A percentile compares a stretch with the other conserved stretches of the same genome.
These are phyloP conservation scores for Lumnitzera littorea DNA, from an alignment of 345 rosid species.

Conservation along the genomic window DNA sequence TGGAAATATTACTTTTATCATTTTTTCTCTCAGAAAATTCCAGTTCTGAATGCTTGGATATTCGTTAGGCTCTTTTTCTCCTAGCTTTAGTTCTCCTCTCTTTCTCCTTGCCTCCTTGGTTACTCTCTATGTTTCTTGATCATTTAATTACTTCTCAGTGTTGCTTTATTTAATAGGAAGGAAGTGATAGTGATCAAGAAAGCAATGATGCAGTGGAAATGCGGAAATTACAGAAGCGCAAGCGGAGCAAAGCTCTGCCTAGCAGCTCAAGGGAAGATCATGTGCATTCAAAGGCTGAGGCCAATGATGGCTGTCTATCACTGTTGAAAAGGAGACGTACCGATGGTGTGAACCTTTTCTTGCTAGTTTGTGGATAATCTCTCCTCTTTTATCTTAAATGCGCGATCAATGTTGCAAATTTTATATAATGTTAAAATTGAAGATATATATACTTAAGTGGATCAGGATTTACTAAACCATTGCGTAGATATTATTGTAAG, in stretches of 20 bases:
- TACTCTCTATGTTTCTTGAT: no score
- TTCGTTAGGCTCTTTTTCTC: no score
- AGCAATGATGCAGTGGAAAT: constrained; percentile 40
- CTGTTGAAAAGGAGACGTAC: constrained; percentile 59
- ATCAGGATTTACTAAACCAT: no score
- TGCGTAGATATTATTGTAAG: no score
- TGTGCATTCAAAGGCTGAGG: constrained; percentile 24
- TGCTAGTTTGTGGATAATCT: constrained; percentile 5
- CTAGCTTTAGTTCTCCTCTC: no score
- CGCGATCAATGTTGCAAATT: not conserved
- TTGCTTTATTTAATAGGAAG: constrained; percentile 40
- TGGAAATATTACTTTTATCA: no score
- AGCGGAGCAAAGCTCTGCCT: constrained; percentile 44
- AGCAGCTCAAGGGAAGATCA: constrained; percentile 45
- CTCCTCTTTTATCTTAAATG: constrained; percentile 4
- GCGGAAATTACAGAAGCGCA: constrained; percentile 51
- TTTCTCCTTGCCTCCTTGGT: no score
- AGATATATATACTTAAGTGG: no score
- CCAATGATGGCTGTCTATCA: constrained; percentile 69
- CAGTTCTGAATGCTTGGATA: no score
- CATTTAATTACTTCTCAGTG: not conserved
- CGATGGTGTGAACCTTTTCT: constrained; percentile 38
- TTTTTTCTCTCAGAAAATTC: no score
- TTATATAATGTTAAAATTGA: no score
- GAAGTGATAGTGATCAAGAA: constrained; percentile 78